Base-by-base conservation (phyloP, 2,329 filamentous ascomycete species). In the Elsinoe necatrix region DNA sequence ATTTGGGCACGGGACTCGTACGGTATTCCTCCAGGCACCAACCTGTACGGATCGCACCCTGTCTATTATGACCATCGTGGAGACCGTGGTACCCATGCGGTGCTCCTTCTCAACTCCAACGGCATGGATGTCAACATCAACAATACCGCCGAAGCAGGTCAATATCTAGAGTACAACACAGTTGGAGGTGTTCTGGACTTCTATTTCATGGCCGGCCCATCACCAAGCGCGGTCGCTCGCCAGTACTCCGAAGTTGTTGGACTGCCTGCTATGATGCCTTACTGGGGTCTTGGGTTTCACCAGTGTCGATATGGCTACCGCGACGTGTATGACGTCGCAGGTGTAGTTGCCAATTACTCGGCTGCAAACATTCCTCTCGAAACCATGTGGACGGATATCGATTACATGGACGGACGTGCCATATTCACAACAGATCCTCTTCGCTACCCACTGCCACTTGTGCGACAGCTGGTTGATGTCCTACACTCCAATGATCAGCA, bases 161-260 rank as follows among this genome's bases (percentile, higher is more conserved):
- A 91, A 66, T 89, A 84, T 58, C 77, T 93, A 4, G 86, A 91
- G 69, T 93, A 91, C 72, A 89, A 91, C 67, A 81, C 82, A 1
- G 76, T 92, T 0, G 87, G 88, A 5, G 88, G 89, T 8, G 78
- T 91, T 18, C 67, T 93, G 1, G 89, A 92, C 68, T 66, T 80
- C 25, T 79, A 79, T 67, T 79, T 79, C 65, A 59, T 80, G 57
- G 71, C 75, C 31, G 77, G 77, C 2, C 72, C 72, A 2, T 63
- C 69, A 14, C 77, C 77, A 3, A 68, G 69, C 8, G 69, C 75
- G 8, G 77, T 76, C 3, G 72, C 75, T 4, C 68, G 71, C 62
- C 76, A 79, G 61, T 79, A 79, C 58, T 71, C 75, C 1, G 73
- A 76, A n/a, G 66, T 78, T 14, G 74, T 74, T 37, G 77, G 77